Base-by-base conservation (phyloP, 805 yeast species). In the Wickerhamomyces bisporus region DNA sequence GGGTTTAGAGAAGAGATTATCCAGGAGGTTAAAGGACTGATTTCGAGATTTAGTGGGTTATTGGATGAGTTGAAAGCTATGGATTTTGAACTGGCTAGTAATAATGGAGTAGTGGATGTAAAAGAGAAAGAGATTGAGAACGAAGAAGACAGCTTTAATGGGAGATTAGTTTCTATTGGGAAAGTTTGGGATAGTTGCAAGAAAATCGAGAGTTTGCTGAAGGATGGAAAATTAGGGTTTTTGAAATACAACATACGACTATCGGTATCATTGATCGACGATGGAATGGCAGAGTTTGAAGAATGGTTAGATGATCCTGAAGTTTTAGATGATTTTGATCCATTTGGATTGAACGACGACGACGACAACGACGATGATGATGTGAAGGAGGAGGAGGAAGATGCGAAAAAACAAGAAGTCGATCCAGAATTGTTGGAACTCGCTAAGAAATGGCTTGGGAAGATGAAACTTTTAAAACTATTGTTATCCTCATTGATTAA, bases 111-210 rank as follows among this genome's bases (percentile, higher is more conserved):
- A n/a, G 48, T 47, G n/a, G 40, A 43, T 5, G 49, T 44, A 3
- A 49, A 53, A 9, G 52, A 49, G 4, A 55, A 57, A 3, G 51
- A 52, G 12, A 48, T 49, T 5, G 61, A 63, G 49, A 30, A 26
- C n/a, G n/a, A n/a, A 8, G 30, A 34, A 7, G 14, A 32, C 11
- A 16, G 17, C 14, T 48, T 49, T 4, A 61, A 64, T 24, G 67
- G 50, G 4, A 66, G 89, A 48, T 60, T 85, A 23, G 60, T 76
- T 1, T 65, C 76, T 0, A 74, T 84, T 16, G 93, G 88, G 13
- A 71, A 73, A 52, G 65, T 85, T 4, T 86, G 94, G 94, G 68
- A 76, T n/a, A 57, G 64, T 25, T 81, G 88, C 54, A 84, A 79
- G 39, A 49, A 53, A 0, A 36, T 83, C 8, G 56, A 60, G 10